Conservation (phyloP, 176 grass and related monocot species). For the Tuctoria greenei region DNA sequence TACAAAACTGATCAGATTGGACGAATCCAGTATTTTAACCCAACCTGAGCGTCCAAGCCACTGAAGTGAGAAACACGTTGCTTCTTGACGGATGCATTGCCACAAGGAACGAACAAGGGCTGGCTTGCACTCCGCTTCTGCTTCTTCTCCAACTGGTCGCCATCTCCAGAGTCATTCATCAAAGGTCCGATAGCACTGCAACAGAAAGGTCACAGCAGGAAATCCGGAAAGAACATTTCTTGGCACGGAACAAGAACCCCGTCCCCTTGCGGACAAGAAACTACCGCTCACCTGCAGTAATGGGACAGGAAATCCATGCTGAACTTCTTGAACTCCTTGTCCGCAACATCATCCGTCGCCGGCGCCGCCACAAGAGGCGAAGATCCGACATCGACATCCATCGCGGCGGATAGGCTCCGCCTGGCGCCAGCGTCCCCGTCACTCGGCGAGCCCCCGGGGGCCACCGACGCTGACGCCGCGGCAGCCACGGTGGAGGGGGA, state of each 20-base stretch:
- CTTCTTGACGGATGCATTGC: conserved; percentile 56
- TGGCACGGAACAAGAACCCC: background rate
- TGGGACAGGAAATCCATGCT: conserved; percentile 67
- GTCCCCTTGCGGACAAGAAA: background rate
- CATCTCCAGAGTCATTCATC: conserved; percentile 32
- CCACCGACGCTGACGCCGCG: background rate
- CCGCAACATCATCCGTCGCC: background rate
- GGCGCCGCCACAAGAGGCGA: background rate
- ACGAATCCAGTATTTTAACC: conserved; percentile 15
- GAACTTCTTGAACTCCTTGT: conserved; percentile 61
- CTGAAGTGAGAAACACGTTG: conserved; percentile 27
- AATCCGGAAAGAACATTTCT: conserved; percentile 15
- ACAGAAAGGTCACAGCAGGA: conserved; percentile 30
- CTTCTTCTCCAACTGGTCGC: conserved; percentile 36
- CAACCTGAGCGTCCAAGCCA: background rate
- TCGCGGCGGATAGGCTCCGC: conserved; percentile 42
- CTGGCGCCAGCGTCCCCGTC: conserved; percentile 17
- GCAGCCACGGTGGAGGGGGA: conserved; percentile 15
- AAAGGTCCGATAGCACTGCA: conserved; percentile 52
- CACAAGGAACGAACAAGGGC: conserved; percentile 42
- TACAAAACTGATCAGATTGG: background rate
- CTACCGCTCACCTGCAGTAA: conserved; percentile 60
- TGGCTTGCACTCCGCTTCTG: conserved; percentile 61
- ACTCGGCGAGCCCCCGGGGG: conserved; percentile 18
- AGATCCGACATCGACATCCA: conserved; percentile 24